Conservation (phyloP, 768 basidiomycete species). For the Lactarius indigo region DNA sequence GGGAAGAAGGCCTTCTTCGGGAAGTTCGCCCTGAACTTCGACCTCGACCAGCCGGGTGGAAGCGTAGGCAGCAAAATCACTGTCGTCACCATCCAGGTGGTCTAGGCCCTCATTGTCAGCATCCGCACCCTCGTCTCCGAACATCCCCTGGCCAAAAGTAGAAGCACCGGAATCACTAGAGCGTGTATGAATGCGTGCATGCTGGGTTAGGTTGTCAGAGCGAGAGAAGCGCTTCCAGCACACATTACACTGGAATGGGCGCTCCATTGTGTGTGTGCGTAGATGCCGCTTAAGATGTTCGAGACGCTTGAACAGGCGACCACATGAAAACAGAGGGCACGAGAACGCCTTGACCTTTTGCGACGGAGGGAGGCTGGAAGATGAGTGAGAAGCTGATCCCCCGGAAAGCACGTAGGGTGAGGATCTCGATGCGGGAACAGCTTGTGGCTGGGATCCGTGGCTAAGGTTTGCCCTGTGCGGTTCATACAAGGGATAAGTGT, state of each 20-base stretch:
- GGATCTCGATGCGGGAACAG: slow-evolving; percentile 23
- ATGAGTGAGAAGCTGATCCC: slow-evolving; percentile 22
- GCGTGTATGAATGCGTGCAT: slow-evolving; percentile 73
- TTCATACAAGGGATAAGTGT: slow-evolving; percentile 23
- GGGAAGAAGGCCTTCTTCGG: slow-evolving; percentile 22
- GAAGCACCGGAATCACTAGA: slow-evolving; percentile 31
- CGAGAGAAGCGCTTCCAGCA: slow-evolving; percentile 85
- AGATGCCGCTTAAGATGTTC: slow-evolving; percentile 88
- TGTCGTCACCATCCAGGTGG: slow-evolving; percentile 34
- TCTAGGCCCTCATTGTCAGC: slow-evolving; percentile 36
- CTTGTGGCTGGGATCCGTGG: slow-evolving; percentile 7
- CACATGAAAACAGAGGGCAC: slow-evolving; percentile 83
- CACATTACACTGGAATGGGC: slow-evolving; percentile 69
- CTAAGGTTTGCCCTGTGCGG: slow-evolving; percentile 11
- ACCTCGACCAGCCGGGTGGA: slow-evolving; percentile 30
- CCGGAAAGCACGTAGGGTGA: slow-evolving; percentile 28
- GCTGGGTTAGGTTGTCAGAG: slow-evolving; percentile 86
- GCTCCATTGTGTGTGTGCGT: slow-evolving; percentile 86
- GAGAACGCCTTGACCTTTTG: slow-evolving; percentile 57
- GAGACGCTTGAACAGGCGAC: slow-evolving; percentile 84
- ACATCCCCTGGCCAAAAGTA: slow-evolving; percentile 5
- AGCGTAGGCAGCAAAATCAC: slow-evolving; percentile 21
- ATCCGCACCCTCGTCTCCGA: slow-evolving; percentile 30
- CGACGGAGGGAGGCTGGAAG: slow-evolving; percentile 22
- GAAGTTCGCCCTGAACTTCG: slow-evolving; percentile 24